These are phyloP conservation scores for Pseudozyma hubeiensis DNA, from an alignment of 1,284 basidiomycete genomes.

Conservation along the genomic window DNA sequence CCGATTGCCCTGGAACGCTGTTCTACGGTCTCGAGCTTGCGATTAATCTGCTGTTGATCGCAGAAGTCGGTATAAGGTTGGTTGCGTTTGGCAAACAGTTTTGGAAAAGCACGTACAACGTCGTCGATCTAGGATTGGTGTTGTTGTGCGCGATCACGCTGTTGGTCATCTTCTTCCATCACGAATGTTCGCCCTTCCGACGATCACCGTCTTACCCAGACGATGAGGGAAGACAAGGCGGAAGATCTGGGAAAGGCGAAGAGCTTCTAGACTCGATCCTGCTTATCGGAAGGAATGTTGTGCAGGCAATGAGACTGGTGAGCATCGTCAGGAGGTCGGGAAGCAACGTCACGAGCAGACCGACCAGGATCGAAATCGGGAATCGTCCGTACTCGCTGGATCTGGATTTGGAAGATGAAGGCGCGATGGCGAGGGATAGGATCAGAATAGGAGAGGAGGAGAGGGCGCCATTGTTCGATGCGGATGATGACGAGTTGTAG, in stretches of 20 bases:
- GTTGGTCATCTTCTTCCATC: conserved; percentile 63
- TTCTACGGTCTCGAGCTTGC: conserved; percentile 65
- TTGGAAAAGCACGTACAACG: conserved; percentile 67
- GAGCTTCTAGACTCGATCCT: conserved; percentile 66
- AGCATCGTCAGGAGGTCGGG: conserved; percentile 62
- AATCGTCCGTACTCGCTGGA: conserved; percentile 61
- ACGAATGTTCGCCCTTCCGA: conserved; percentile 65
- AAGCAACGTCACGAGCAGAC: conserved; percentile 56
- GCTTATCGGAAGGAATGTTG: conserved; percentile 63
- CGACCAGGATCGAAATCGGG: conserved; percentile 61
- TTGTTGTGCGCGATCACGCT: conserved; percentile 64
- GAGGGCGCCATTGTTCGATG: conserved; percentile 43
- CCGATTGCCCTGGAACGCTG: conserved; percentile 61
- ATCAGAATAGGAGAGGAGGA: conserved; percentile 64
- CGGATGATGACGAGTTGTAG: conserved; percentile 48
- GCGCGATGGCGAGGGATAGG: conserved; percentile 60
- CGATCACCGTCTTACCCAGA: conserved; percentile 29
- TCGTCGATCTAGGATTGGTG: conserved; percentile 64
- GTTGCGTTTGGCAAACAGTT: conserved; percentile 67
- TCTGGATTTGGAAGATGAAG: conserved; percentile 65
- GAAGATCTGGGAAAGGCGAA: conserved; percentile 57
- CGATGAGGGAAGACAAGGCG: conserved; percentile 6
- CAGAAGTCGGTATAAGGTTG: conserved; percentile 62
- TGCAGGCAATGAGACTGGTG: conserved; percentile 63
- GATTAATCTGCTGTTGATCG: conserved; percentile 64